Evolutionary conservation across 352 stramenopile species (phyloP).

Genomic region (Phytophthora megakarya): DNA sequence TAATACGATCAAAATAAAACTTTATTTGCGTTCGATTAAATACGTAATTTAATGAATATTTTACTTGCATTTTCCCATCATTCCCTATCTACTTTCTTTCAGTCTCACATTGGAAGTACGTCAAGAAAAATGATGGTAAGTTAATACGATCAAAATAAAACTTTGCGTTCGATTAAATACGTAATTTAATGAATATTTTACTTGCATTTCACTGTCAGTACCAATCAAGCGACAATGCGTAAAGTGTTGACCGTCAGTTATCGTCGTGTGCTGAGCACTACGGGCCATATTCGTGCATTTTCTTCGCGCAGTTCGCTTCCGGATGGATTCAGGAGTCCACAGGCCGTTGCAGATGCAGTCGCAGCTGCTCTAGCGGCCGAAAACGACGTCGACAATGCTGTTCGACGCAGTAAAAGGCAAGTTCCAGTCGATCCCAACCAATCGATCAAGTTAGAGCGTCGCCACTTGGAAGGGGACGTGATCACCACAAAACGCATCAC

Average conservation of each 20-base stretch:
- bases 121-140: too few relatives aligned
- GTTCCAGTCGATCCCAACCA: slow-evolving; percentile 18
- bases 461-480: slow-evolving; percentile 39
- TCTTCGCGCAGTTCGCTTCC: slow-evolving; percentile 31
- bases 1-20: too few relatives aligned
- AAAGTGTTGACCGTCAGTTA: slow-evolving; percentile 14
- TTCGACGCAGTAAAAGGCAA: slow-evolving; percentile 12
- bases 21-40: neutral
- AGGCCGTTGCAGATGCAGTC: slow-evolving; percentile 42
- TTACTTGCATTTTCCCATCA: neutral
- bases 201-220: neutral
- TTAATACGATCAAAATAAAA: too few relatives aligned
- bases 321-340: slow-evolving; percentile 37
- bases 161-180: neutral
- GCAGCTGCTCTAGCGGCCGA: slow-evolving; percentile 33
- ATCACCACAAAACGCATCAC: slow-evolving; percentile 36
- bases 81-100: too few relatives aligned
- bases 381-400: slow-evolving; percentile 4
- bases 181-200: neutral
- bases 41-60: neutral
- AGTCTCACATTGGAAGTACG: too few relatives aligned
- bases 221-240: slow-evolving; percentile 20
- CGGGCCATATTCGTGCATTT: slow-evolving; percentile 5
- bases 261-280: slow-evolving; percentile 7
- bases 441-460: slow-evolving; percentile 18